Evolutionary conservation across 2,329 filamentous ascomycete species (phyloP).

Genomic region (Thielaviopsis ethacetica): DNA sequence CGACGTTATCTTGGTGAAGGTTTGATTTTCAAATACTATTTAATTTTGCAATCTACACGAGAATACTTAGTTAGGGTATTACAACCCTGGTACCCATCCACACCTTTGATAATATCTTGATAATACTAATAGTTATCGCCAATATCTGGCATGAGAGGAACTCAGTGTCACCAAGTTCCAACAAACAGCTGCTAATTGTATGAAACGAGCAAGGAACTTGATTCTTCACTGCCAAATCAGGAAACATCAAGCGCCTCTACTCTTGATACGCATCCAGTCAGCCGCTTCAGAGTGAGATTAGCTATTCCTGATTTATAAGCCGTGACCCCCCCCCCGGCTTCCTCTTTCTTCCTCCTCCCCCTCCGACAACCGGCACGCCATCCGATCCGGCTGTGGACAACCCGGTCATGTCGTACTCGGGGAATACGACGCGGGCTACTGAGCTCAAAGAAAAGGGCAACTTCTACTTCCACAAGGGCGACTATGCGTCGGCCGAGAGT

Average conservation of each 20-base stretch:
- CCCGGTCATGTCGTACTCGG: background rate
- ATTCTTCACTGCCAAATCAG: too few species aligned
- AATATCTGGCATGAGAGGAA: background rate
- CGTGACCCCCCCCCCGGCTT: background rate
- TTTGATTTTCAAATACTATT: background rate
- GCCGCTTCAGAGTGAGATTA: background rate
- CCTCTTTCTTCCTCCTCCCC: too few species aligned
- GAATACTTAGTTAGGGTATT: background rate
- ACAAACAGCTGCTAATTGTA: background rate
- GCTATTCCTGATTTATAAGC: background rate
- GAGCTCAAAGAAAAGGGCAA: slow-evolving; percentile 45
- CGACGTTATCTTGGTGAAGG: too few species aligned
- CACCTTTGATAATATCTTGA: too few species aligned
- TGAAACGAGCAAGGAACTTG: too few species aligned
- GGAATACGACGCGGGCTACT: slow-evolving; percentile 18
- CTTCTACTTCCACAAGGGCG: slow-evolving; percentile 44
- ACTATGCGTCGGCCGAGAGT: slow-evolving; percentile 49
- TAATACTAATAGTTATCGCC: too few species aligned
- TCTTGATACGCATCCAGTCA: too few species aligned
- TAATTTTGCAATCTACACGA: background rate
- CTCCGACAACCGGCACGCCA: too few species aligned
- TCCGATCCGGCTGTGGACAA: too few species aligned
- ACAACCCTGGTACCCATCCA: background rate
- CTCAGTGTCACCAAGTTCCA: background rate
- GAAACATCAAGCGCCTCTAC: too few species aligned